These are phyloP conservation scores for Trypanosoma conorhini DNA, from an alignment of 208 protist species.

Conservation along the genomic window DNA sequence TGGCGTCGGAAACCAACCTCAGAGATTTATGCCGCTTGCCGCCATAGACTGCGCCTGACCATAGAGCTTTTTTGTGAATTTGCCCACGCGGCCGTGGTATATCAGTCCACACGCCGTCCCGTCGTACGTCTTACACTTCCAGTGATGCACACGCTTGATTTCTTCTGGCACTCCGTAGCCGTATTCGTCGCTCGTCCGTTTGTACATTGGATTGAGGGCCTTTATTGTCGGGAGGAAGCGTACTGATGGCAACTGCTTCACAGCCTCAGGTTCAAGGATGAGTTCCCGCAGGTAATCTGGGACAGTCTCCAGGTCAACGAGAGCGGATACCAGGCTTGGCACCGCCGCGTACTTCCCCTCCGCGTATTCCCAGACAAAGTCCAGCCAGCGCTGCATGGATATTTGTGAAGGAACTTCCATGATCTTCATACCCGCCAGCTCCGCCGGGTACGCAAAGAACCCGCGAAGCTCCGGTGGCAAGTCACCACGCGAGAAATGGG, in stretches of 20 bases:
- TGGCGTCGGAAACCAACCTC: slow-evolving; percentile 14
- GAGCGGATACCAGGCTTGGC: slow-evolving; percentile 64
- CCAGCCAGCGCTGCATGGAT: slow-evolving; percentile 66
- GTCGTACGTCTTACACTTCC: slow-evolving; percentile 60
- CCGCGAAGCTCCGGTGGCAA: slow-evolving; percentile 76
- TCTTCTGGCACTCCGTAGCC: slow-evolving; percentile 62
- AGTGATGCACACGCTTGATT: slow-evolving; percentile 57
- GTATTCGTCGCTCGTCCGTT: slow-evolving; percentile 67
- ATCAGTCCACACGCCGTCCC: slow-evolving; percentile 77
- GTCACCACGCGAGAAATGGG: slow-evolving; percentile 74
- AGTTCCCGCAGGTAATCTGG: slow-evolving; percentile 59
- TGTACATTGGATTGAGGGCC: slow-evolving; percentile 78
- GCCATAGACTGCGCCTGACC: slow-evolving; percentile 39
- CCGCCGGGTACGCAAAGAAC: slow-evolving; percentile 79
- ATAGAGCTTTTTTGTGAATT: slow-evolving; percentile 55
- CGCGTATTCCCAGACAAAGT: slow-evolving; percentile 86
- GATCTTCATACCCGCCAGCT: slow-evolving; percentile 65
- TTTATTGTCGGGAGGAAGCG: slow-evolving; percentile 33
- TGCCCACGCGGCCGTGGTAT: slow-evolving; percentile 68
- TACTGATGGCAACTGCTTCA: slow-evolving; percentile 29
- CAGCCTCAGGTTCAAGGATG: slow-evolving; percentile 48
- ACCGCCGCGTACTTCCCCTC: slow-evolving; percentile 66
- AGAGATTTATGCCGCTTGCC: slow-evolving; percentile 82
- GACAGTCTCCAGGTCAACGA: slow-evolving; percentile 60
- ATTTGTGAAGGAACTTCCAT: slow-evolving; percentile 58